Base-by-base conservation (phyloP, 2,329 filamentous ascomycete species). In the Aureobasidium melanogenum region DNA sequence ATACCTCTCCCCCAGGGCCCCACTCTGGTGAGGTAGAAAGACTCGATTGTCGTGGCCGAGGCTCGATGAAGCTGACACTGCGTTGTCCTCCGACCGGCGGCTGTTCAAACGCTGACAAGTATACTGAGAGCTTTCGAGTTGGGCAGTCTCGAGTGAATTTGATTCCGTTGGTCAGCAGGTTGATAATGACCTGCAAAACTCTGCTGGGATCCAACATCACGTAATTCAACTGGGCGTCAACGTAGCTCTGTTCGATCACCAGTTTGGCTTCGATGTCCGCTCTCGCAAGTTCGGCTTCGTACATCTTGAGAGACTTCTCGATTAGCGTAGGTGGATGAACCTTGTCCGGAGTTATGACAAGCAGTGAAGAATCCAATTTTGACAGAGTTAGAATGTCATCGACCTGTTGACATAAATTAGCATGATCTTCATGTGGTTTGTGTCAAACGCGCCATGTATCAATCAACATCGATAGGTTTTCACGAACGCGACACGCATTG, bases 351-450 rank as follows among this genome's bases (percentile, higher is more conserved):
- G 74, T 75, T 34, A 79, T 75, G 7, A 73, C 69, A 12, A 72
- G 64, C 41, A 71, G 63, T 9, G 68, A 63, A 1, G 69, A 69
- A 26, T 72, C 69, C 7, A 71, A 64, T 17, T 69, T 77, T 1
- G 72, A 75, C 17, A 79, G 65, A 1, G 76, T 79, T 34, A 79
- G 65, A 0, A 79, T 73, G 61, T 79, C 77, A 62, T 79, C 76
- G 4, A 79, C 77, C 38, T 52, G 19, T 19, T 15, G n/a, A 36
- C 14, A 24, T 19, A 5, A 24, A 24, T 50, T 4, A 32, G 30
- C n/a, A n/a, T n/a, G n/a, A n/a, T n/a, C n/a, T n/a, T n/a, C n/a
- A n/a, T n/a, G n/a, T n/a, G n/a, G n/a, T n/a, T n/a, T n/a, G n/a
- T n/a, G n/a, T n/a, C n/a, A n/a, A n/a, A n/a, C n/a, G n/a, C n/a